These are phyloP conservation scores for Sabuloglossum arenarium DNA, from an alignment of 495 filamentous ascomycete species.

Conservation along the genomic window DNA sequence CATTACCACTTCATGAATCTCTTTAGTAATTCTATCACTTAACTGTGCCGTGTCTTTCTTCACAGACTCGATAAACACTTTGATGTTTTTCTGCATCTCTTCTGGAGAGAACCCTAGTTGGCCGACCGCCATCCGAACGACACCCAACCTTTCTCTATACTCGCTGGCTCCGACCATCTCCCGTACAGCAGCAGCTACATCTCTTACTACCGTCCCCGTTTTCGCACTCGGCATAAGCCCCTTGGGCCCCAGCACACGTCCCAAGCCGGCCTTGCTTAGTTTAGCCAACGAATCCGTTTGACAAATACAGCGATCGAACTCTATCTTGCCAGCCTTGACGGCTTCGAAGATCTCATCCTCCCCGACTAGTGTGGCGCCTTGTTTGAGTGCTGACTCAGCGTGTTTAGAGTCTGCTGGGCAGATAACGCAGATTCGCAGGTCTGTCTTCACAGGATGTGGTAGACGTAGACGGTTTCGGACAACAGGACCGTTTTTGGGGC, in stretches of 20 bases:
- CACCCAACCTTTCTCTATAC: conserved; percentile 69
- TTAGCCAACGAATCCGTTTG: conserved; percentile 53
- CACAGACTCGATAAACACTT: conserved; percentile 48
- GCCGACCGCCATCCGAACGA: conserved; percentile 71
- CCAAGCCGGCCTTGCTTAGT: conserved; percentile 58
- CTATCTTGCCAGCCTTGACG: conserved; percentile 49
- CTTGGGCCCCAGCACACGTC: conserved; percentile 63
- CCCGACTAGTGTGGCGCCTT: conserved; percentile 65
- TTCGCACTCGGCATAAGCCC: conserved; percentile 85
- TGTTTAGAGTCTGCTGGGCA: conserved; percentile 53
- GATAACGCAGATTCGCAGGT: conserved; percentile 70
- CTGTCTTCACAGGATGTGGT: conserved; percentile 72
- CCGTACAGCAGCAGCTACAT: conserved; percentile 45
- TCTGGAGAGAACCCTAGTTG: conserved; percentile 80
- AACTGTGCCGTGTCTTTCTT: conserved; percentile 54
- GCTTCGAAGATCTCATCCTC: conserved; percentile 68
- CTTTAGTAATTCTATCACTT: conserved; percentile 55
- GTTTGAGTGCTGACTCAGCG: conserved; percentile 44
- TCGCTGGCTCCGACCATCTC: conserved; percentile 66
- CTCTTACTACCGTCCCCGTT: conserved; percentile 65
- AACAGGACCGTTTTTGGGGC: conserved; percentile 60
- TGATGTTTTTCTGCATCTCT: conserved; percentile 69
- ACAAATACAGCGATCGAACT: conserved; percentile 79
- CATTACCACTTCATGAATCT: conserved; percentile 64
- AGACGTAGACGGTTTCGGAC: conserved; percentile 74